Base-by-base conservation (phyloP, 495 filamentous ascomycete genomes). In the Apiosordaria backusii region DNA sequence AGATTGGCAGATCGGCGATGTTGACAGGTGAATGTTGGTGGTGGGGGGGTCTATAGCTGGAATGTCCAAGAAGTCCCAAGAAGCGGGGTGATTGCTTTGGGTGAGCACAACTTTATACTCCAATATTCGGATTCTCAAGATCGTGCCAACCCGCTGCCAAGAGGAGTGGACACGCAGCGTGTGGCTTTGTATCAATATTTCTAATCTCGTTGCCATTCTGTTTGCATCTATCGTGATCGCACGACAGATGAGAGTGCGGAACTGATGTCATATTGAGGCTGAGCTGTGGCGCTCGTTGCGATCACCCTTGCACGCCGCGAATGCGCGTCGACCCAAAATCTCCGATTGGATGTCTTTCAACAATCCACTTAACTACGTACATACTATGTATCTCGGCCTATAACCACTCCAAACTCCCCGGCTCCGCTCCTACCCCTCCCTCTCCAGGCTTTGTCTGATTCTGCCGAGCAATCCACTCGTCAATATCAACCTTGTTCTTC, bases 171-270 rank as follows among this genome's bases (percentile, higher is more conserved):
- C 52, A 23, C 52, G 15, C 19, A 23, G n/a, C 13, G 4, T 23
- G 52, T 55, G 18, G 15, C 52, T 55, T 6, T 55, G 52, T 5
- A 19, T 55, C 22, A 55, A 18, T 4, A 5, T 13, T 7, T 2
- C 22, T 3, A 6, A 55, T 4, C 52, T 23, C 52, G n/a, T 21
- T 22, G n/a, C 4, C n/a, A 5, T 55, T 55, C 52, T 55, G n/a
- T 55, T 22, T 55, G 52, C 52, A 55, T 55, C 52, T 23, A 55
- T 55, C 52, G 52, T 55, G 52, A 55, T 23, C 10, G 35, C 35
- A 18, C 9, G 13, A 15, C 9, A 45, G 9, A 6, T 55, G n/a
- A n/a, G 52, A 7, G 52, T 19, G 52, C 10, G 52, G 22, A 15
- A 55, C 22, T 55, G 52, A 55, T 55, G 52, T 55, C 52, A 55